Percentiles rank a stretch among this genome's conserved stretches.
Conservation (phyloP, 2,329 filamentous ascomycete species). For the Cercospora beticola region DNA sequence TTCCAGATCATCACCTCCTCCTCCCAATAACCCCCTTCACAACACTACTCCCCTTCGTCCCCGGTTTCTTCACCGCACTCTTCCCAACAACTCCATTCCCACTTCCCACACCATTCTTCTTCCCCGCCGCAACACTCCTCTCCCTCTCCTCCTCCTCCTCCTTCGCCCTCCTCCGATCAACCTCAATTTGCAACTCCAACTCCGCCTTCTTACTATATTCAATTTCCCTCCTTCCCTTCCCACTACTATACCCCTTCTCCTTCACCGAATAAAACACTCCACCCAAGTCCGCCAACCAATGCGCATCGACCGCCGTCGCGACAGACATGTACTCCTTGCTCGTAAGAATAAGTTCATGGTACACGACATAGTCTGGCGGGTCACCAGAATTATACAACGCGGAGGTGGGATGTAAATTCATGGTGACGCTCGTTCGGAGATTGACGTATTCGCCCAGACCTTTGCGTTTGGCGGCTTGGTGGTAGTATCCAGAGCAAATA, state of each 20-base stretch:
- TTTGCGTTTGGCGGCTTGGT: constrained; percentile 93
- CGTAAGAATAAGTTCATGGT: constrained; percentile 96
- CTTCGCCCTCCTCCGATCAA: constrained; percentile 29
- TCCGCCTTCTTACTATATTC: constrained; percentile 36
- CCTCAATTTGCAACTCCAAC: constrained; percentile 33
- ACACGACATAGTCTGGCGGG: constrained; percentile 93
- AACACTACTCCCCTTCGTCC: constrained; percentile 30
- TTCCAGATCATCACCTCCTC: not conserved
- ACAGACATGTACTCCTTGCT: constrained; percentile 98
- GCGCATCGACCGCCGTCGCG: constrained; percentile 91
- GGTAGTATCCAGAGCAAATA: constrained; percentile 97
- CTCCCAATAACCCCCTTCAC: constrained; percentile 33
- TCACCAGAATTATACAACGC: constrained; percentile 91
- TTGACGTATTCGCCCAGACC: constrained; percentile 98
- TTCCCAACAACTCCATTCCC: constrained; percentile 10
- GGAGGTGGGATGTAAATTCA: constrained; percentile 91
- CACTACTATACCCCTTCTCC: constrained; percentile 73
- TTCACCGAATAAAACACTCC: constrained; percentile 97
- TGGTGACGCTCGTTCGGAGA: constrained; percentile 86
- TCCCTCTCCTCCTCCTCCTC: constrained; percentile 22
- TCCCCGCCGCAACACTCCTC: not conserved
- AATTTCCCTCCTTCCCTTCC: constrained; percentile 31
- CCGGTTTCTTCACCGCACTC: constrained; percentile 21
- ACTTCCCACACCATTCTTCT: not conserved
- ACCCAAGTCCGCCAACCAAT: constrained; percentile 94